Evolutionary conservation across 164 flowering plant species (phyloP), one percentile per base, ranked within the genome.

Genomic region (Macadamia tetraphylla): DNA sequence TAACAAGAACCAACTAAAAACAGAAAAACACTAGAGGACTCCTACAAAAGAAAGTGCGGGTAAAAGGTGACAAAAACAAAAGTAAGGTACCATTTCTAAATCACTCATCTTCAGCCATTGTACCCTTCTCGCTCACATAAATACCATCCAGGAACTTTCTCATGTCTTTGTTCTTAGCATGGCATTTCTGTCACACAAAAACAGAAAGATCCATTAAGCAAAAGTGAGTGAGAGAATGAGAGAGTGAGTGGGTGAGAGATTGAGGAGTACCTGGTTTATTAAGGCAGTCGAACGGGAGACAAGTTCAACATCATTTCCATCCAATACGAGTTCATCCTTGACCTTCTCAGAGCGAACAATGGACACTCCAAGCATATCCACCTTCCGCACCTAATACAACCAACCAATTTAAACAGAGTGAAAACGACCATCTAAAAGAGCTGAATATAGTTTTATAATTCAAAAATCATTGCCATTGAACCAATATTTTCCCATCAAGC

Each of bases 291-390:
- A 86, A 0, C 88, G 78, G 11, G 90, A 86, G 40, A 86, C 90
- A 23, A 86, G 85, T 53, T 88, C 90, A 71, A 88, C 79, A 65
- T 88, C 90, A 64, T 83, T 88, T 0, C 92, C 92, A 63, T 88
- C 86, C 80, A 88, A 74, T 1, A 86, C 75, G 18, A 88, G 76
- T 60, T 86, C 94, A 75, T 88, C 94, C 87, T 87, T 88, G 1
- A 88, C 94, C 84, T 88, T 87, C 60, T 88, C 89, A 29, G 94
- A 87, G 30, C 94, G 78, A 58, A 77, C 9, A 71, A 88, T 73
- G 7, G 79, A 35, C 3, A 88, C 94, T 7, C 89, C 88, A 76
- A 88, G 83, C 94, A 88, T 87, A 62, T 88, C 91, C 18, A 88
- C 91, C 70, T 85, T 88, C 64, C 89, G 70, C 65, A 88, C 91